Percentiles rank a stretch among this genome's conserved stretches.
Conservation (phyloP, 2,329 filamentous ascomycete species). For the Drechslerella stenobrocha region DNA sequence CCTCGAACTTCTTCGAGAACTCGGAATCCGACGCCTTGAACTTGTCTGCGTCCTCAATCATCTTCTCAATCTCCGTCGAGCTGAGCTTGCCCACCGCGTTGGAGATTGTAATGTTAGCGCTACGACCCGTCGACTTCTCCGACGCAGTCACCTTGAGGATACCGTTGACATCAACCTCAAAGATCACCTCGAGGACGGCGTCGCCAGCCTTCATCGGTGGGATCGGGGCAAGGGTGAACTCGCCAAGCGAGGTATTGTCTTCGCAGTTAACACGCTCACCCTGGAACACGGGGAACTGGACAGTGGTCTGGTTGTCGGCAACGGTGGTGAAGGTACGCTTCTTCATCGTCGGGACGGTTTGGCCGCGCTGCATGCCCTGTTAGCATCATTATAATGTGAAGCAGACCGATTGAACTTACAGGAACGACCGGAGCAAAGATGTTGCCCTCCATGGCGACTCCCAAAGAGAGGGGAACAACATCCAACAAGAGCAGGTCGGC, state of each 20-base stretch:
- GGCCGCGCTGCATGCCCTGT: slow-evolving; percentile 61
- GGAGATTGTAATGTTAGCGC: slow-evolving; percentile 98
- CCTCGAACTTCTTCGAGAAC: slow-evolving; percentile 99
- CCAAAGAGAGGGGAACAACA: slow-evolving; percentile 92
- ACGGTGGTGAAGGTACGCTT: slow-evolving; percentile 91
- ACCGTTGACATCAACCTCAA: slow-evolving; percentile 99
- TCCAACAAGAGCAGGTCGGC: slow-evolving; percentile 93
- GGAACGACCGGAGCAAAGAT: slow-evolving; percentile 94
- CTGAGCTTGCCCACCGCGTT: slow-evolving; percentile 99
- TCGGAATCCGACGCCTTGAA: slow-evolving; percentile 98
- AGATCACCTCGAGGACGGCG: slow-evolving; percentile 94
- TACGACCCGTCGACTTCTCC: slow-evolving; percentile 97
- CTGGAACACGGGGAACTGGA: slow-evolving; percentile 91
- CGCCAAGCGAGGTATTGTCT: slow-evolving; percentile 95
- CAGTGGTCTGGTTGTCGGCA: slow-evolving; percentile 73
- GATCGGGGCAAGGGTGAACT: slow-evolving; percentile 91
- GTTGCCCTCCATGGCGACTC: slow-evolving; percentile 99
- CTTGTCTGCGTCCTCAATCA: slow-evolving; percentile 92
- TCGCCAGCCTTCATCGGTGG: slow-evolving; percentile 89
- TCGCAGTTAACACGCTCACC: slow-evolving; percentile 98
- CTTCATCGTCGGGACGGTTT: slow-evolving; percentile 77
- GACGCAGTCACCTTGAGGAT: slow-evolving; percentile 99
- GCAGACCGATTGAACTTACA: slow-evolving; percentile 54
- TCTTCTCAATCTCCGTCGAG: slow-evolving; percentile 90
- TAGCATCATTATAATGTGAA: slow-evolving; percentile 51